These are phyloP conservation scores for Pouteria glomerata DNA, from an alignment of 148 eudicot genomes.

Conservation along the genomic window DNA sequence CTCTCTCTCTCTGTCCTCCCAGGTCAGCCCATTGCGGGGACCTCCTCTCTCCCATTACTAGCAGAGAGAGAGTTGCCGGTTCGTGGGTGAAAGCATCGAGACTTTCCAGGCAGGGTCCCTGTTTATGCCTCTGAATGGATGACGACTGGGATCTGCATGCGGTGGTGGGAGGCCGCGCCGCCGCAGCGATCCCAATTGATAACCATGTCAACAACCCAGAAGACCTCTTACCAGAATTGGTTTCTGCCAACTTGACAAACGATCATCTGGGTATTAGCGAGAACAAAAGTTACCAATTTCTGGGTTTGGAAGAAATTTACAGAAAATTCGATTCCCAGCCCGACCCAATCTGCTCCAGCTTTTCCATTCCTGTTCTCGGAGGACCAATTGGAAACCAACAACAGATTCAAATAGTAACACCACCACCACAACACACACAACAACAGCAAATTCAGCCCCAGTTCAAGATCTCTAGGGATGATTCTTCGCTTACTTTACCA, in stretches of 20 bases:
- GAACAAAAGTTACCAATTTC: conserved; percentile 3
- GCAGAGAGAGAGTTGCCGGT: not conserved
- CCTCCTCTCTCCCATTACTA: not conserved
- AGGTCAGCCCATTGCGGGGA: conserved; percentile 27
- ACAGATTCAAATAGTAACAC: not conserved
- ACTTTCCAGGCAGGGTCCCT: not conserved
- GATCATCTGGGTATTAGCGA: conserved; percentile 2
- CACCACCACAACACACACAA: not conserved
- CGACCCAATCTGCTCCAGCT: not conserved
- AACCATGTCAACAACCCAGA: not conserved
- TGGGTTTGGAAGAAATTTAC: conserved; percentile 31
- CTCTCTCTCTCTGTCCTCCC: not conserved
- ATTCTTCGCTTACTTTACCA: conserved; percentile 10
- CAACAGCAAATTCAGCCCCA: conserved; percentile 6
- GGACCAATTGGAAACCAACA: conserved; percentile 1
- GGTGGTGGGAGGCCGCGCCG: conserved; percentile 38
- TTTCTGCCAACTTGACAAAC: conserved; percentile 7
- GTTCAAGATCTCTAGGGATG: not conserved
- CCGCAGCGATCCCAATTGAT: conserved; percentile 2
- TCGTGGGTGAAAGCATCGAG: not conserved
- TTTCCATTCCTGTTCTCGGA: not conserved
- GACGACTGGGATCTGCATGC: conserved; percentile 51
- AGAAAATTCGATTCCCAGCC: conserved; percentile 5
- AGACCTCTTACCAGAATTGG: conserved; percentile 13
- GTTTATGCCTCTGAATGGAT: conserved; percentile 5